phyloP scores from a whole-genome alignment of 495 filamentous ascomycete genomes.

The Annulohypoxylon moriforme region DNA sequence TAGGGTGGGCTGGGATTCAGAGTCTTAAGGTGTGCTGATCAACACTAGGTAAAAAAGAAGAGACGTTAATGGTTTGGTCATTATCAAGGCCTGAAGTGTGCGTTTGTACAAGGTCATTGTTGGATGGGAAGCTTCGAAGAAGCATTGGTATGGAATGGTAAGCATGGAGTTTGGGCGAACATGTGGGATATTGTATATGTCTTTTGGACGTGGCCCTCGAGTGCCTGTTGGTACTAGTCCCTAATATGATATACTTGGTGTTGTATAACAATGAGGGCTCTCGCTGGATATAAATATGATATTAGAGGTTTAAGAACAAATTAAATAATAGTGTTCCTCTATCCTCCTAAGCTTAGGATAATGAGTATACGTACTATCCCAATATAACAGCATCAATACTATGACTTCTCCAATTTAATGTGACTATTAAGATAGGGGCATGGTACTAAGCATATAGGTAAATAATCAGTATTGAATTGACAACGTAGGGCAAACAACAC shows the following conservation, averaged over 20 bases:
- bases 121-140: background rate
- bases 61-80: background rate
- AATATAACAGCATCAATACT: no score
- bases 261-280: background rate
- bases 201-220: background rate
- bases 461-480: no score
- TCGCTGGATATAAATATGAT: background rate
- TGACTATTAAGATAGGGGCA: no score
- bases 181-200: background rate
- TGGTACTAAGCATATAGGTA: no score
- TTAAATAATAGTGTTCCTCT: no score
- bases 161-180: conserved; percentile 8
- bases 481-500: no score
- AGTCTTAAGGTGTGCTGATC: conserved; percentile 23
- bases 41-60: background rate
- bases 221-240: background rate
- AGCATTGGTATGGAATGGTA: background rate
- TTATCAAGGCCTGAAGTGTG: background rate
- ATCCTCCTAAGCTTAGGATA: no score
- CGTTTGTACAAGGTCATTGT: background rate
- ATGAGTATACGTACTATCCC: no score
- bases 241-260: background rate
- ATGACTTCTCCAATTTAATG: no score
- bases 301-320: background rate
- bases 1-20: conserved; percentile 36